Evolutionary conservation across 352 stramenopile species (phyloP), one percentile per base, ranked within the genome.

Genomic region (Phytophthora europaea): DNA sequence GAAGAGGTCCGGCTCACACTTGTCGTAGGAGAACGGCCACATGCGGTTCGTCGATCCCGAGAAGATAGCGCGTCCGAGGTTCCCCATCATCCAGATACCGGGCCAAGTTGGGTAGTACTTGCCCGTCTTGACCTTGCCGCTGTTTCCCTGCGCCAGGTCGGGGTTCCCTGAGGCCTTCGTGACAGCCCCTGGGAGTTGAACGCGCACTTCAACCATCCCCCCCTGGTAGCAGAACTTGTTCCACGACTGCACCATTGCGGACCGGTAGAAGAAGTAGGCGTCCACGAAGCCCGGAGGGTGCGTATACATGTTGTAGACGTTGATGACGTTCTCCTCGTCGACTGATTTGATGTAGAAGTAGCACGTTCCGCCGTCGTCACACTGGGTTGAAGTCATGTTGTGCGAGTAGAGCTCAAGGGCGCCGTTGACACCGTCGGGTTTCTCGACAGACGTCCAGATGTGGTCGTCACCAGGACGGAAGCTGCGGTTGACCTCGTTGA

Each of bases 191-290:
- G 94, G 96, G 5, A 99, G 81, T 61, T 97, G 91, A 0, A 89
- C 86, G 45, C 87, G 79, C 9, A 98, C 77, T 68, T 98, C 94
- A 31, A 98, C 69, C 66, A 98, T 90, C 4, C 95, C 95, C 6
- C 96, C 96, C 20, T 97, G 97, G 70, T 98, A 98, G 75, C 94
- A 98, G 66, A 98, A 98, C 61, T 98, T 98, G 70, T 98, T 98
- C 94, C 94, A 98, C 1, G 80, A 88, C 76, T 98, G 93, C 4
- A 98, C 40, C 93, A 98, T 98, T 0, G 83, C 95, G 13, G 87
- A 88, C 0, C 76, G 69, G 48, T 83, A 83, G 65, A 76, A 79
- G 67, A 88, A 89, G 22, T 74, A 72, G 54, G 72, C 73, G 18
- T 72, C 79, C 50, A 82, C 60, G 63, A 73, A 89, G 6, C 59